phyloP scores from a whole-genome alignment of 2,329 filamentous ascomycete genomes.

The Aspergillus ustus region DNA sequence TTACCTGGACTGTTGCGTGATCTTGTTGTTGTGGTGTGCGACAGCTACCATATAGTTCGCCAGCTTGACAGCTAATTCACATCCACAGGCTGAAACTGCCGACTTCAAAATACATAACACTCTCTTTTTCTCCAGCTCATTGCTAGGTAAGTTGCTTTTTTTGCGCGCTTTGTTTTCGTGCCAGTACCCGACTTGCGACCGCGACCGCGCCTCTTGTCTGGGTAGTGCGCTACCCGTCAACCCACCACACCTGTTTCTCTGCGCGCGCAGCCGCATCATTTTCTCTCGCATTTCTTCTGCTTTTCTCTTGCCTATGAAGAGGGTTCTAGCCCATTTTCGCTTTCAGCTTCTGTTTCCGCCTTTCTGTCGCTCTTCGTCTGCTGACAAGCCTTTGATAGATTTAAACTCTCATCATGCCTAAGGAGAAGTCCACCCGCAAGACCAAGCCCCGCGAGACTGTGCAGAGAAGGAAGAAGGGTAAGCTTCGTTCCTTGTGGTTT shows the following conservation, averaged over 20 bases:
- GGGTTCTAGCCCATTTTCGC: slow-evolving; percentile 15
- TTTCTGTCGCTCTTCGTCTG: neutral
- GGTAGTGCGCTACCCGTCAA: slow-evolving; percentile 16
- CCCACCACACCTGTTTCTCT: slow-evolving; percentile 13
- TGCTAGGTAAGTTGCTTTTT: slow-evolving; percentile 23
- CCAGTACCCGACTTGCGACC: slow-evolving; percentile 28
- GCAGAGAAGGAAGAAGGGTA: slow-evolving; percentile 73
- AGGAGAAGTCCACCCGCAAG: slow-evolving; percentile 68
- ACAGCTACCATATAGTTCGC: slow-evolving; percentile 29
- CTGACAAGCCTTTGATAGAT: slow-evolving; percentile 19
- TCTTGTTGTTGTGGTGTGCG: slow-evolving; percentile 30
- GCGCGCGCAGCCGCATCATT: slow-evolving; percentile 19
- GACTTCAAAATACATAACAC: slow-evolving; percentile 14
- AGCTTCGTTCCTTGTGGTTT: slow-evolving; percentile 27
- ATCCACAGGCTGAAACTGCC: slow-evolving; percentile 21
- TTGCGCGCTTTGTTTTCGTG: slow-evolving; percentile 25
- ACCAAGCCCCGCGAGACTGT: slow-evolving; percentile 57
- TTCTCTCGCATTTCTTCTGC: slow-evolving; percentile 8
- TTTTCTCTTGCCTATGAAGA: slow-evolving; percentile 22
- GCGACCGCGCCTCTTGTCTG: slow-evolving; percentile 22
- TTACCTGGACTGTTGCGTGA: slow-evolving; percentile 29
- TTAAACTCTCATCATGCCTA: slow-evolving; percentile 63
- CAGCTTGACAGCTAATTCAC: slow-evolving; percentile 18
- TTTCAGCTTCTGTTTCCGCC: neutral
- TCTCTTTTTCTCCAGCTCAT: slow-evolving; percentile 20